These are phyloP conservation scores for Cercospora zeina DNA, from an alignment of 2,329 filamentous ascomycete genomes.

Conservation along the genomic window DNA sequence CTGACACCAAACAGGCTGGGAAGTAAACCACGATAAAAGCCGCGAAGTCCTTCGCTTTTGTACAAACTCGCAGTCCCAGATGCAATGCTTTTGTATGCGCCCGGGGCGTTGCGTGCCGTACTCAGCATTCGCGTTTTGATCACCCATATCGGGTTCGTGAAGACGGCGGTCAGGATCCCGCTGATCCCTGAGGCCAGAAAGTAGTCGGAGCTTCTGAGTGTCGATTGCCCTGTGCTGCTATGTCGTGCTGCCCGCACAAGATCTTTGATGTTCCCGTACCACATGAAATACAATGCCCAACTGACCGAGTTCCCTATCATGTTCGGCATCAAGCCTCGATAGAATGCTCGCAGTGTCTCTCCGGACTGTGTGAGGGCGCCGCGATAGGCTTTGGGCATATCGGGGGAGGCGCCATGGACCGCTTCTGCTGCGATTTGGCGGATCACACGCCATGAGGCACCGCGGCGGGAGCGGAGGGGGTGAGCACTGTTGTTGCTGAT, in stretches of 20 bases:
- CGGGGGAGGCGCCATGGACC: conserved; percentile 20
- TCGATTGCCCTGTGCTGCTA: conserved; percentile 40
- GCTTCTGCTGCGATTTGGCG: conserved; percentile 36
- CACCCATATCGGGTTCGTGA: conserved; percentile 97
- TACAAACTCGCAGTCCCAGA: conserved; percentile 69
- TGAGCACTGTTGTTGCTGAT: not conserved
- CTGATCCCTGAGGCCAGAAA: conserved; percentile 71
- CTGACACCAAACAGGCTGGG: conserved; percentile 83
- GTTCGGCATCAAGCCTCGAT: conserved; percentile 87
- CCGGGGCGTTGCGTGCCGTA: conserved; percentile 69
- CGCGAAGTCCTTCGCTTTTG: conserved; percentile 68
- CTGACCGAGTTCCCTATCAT: conserved; percentile 84
- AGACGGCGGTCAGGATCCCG: conserved; percentile 72
- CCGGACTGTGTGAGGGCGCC: conserved; percentile 17
- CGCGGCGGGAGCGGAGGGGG: conserved; percentile 23
- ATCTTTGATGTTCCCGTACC: conserved; percentile 62
- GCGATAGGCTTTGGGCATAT: conserved; percentile 10
- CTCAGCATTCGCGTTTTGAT: conserved; percentile 97
- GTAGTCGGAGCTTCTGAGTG: conserved; percentile 68
- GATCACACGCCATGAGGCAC: conserved; percentile 35
- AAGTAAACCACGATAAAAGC: conserved; percentile 84
- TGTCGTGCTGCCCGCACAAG: conserved; percentile 44
- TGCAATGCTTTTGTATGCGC: conserved; percentile 78
- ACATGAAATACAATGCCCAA: conserved; percentile 91
- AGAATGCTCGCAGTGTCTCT: conserved; percentile 60